These are phyloP conservation scores for Paraurostyla sp. DNA, from an alignment of 73 alveolate genomes.

Conservation along the genomic window DNA sequence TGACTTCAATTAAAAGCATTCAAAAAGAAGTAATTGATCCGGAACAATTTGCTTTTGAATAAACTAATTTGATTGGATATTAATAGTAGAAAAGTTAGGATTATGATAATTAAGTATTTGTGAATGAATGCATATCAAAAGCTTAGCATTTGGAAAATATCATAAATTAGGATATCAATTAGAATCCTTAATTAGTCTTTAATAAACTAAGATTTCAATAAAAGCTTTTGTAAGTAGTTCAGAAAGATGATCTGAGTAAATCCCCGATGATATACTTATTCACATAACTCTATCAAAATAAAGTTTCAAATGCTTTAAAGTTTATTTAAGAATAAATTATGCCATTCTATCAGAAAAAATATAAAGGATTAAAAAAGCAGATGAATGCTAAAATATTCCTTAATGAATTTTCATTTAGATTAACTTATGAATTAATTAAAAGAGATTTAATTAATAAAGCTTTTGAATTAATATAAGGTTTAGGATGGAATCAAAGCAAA, in stretches of 20 bases:
- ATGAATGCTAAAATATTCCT: background rate
- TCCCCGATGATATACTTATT: background rate
- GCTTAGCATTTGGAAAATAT: background rate
- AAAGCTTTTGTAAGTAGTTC: background rate
- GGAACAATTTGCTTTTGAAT: no score
- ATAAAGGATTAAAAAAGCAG: background rate
- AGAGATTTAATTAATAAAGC: constrained; percentile 34
- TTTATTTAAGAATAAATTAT: background rate
- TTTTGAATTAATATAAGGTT: background rate
- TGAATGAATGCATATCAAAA: background rate
- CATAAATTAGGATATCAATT: constrained; percentile 5
- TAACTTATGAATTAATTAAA: constrained; percentile 24
- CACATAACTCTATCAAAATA: background rate
- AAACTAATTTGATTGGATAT: background rate
- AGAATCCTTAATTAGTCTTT: background rate
- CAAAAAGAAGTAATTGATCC: background rate
- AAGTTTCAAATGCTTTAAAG: constrained; percentile 25
- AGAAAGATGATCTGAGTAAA: background rate
- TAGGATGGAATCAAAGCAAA: constrained; percentile 30
- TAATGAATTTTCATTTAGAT: constrained; percentile 13
- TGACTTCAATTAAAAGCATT: background rate
- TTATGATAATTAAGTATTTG: background rate
- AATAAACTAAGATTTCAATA: background rate
- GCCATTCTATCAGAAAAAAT: background rate
- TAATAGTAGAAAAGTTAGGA: background rate